Base-by-base conservation (phyloP, 495 filamentous ascomycete species). In the Daldinia childiae region DNA sequence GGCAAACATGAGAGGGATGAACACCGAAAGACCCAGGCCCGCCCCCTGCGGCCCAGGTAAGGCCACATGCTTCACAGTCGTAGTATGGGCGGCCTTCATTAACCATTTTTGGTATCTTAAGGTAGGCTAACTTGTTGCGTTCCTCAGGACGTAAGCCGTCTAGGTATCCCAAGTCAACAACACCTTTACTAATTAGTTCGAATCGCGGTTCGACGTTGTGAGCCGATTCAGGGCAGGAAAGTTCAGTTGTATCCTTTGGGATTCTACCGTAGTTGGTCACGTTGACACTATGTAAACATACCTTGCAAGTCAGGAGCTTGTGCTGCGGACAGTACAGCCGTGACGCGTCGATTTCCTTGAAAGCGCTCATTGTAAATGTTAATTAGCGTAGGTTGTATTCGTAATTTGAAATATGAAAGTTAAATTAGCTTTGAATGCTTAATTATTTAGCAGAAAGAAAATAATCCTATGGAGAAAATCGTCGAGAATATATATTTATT, bases 221-320 rank as follows among this genome's bases (percentile, higher is more conserved):
- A 6, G 17, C 56, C 11, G 50, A 21, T 9, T 65, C 26, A n/a
- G 11, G 6, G 5, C 69, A 65, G 6, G 55, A 26, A 14, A 68
- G 48, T 5, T 11, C 15, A 41, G 50, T 4, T 6, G 43, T 30
- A 39, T 48, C 0, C 12, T 38, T 5, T 1, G 54, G 39, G 9
- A 52, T 52, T 0, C 0, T 5, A 2, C 64, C 58, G 12, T 15
- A 3, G 1, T 48, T 14, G 17, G 8, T 12, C 0, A 29, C 14
- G 11, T 71, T 66, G 24, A 71, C 62, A 34, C 58, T 62, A 48
- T 71, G 68, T 11, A 71, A 15, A 29, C 68, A 71, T 51, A 17
- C 4, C 15, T 27, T 24, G 15, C 68, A 71, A 26, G 58, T 66
- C 4, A 66, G 19, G 19, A 24, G 63, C 12, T 3, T 19, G n/a